Base-by-base conservation (phyloP, 2,329 filamentous ascomycete genomes). In the Exserohilum turcica region DNA sequence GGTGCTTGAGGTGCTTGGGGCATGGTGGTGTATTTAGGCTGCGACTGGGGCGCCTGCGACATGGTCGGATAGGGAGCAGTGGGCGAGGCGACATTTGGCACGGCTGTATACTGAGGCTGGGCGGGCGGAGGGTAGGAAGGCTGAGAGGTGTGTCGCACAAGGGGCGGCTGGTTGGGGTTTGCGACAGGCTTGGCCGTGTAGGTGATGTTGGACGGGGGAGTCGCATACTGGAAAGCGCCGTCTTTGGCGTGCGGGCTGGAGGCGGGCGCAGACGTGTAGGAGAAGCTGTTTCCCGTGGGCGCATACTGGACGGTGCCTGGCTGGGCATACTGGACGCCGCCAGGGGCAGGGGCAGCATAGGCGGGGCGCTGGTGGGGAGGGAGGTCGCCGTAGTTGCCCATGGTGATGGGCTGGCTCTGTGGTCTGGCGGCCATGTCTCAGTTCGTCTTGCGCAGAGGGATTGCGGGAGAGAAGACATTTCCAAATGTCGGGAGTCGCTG, bases 331-430 rank as follows among this genome's bases (percentile, higher is more conserved):
- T 63, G 39, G 19, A 68, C 45, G 32, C 51, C 54, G 2, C 60
- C 57, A 4, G 65, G 36, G 27, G 54, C 12, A 12, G 39, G 50
- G 12, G 50, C 31, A 16, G 67, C 52, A 54, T 74, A 78, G 31
- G 71, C 74, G 2, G 77, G 76, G 5, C 77, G 67, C 56, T 80
- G 72, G 45, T 78, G 64, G 10, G 76, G 77, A 24, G 77, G 77
- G 8, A 78, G 68, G 55, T 79, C 77, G 19, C 68, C 64, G 54
- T 76, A 79, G 48, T 72, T 75, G 44, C 77, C 77, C 75, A 78
- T 78, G 43, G 75, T 77, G 29, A 77, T 72, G 56, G 69, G 69
- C 39, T 71, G 64, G 52, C 53, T 60, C 29, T 54, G 52, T 21
- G 63, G 62, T 62, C 70, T 74, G 58, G 63, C 43, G 39, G 66